Evolutionary conservation across 129 eudicot species (phyloP).

Genomic region (Mikania micrantha): DNA sequence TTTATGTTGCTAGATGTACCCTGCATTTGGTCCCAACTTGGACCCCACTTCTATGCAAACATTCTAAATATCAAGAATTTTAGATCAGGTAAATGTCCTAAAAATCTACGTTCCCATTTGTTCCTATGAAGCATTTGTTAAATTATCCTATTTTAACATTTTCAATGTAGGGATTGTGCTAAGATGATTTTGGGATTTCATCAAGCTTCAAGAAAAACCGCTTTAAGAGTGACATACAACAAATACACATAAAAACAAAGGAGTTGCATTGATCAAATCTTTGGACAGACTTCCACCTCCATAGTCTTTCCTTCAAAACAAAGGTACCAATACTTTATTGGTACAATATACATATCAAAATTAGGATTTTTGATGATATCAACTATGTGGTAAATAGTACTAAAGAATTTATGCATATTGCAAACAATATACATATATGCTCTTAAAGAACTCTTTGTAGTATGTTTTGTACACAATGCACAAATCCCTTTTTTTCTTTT

Average conservation of each 20-base stretch:
- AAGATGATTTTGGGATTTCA: slow-evolving; percentile 74
- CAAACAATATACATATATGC: too few relatives aligned
- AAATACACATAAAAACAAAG: slow-evolving; percentile 43
- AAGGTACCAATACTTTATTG: slow-evolving; percentile 3
- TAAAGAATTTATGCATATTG: too few relatives aligned
- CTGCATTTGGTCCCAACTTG: slow-evolving; percentile 60
- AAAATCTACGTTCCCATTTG: too few relatives aligned
- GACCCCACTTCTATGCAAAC: slow-evolving; percentile 80
- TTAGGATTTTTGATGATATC: too few relatives aligned
- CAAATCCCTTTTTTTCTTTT: too few relatives aligned
- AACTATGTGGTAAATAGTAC: too few relatives aligned
- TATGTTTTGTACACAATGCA: too few relatives aligned
- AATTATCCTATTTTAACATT: not conserved
- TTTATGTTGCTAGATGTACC: slow-evolving; percentile 82
- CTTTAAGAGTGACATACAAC: slow-evolving; percentile 61
- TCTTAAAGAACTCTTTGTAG: too few relatives aligned
- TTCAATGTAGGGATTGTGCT: slow-evolving; percentile 58
- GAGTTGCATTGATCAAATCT: slow-evolving; percentile 73
- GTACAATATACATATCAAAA: too few relatives aligned
- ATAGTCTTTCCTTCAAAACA: slow-evolving; percentile 10
- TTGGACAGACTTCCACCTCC: slow-evolving; percentile 45
- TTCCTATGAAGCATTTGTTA: not conserved
- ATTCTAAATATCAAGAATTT: slow-evolving; percentile 67
- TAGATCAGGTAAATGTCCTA: slow-evolving; percentile 81
- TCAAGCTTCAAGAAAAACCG: slow-evolving; percentile 47